Percentiles rank a stretch among this genome's conserved stretches.
Evolutionary conservation across 805 yeast species (phyloP).

Genomic region (Candida arabinofermentans): DNA sequence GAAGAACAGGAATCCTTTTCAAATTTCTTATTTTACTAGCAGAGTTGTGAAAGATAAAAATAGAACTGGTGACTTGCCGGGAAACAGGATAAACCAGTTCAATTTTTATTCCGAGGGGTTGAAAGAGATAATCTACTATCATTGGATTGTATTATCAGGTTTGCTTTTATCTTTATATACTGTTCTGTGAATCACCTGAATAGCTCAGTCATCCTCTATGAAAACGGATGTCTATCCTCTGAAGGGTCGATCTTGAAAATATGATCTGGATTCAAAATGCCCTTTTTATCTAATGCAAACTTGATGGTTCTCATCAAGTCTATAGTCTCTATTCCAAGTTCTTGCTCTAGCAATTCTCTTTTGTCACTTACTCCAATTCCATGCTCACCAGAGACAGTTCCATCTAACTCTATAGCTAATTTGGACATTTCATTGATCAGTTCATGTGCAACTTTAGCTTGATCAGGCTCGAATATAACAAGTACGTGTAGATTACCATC

Average conservation of each 20-base stretch:
- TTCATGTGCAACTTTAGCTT: conserved; percentile 40
- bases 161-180: too few species aligned
- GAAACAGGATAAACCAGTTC: too few species aligned
- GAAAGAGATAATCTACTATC: too few species aligned
- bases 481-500: conserved; percentile 80
- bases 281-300: conserved; percentile 67
- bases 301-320: conserved; percentile 72
- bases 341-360: conserved; percentile 53
- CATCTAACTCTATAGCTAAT: conserved; percentile 65
- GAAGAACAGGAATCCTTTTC: too few species aligned
- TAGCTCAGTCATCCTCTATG: too few species aligned
- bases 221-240: conserved; percentile 24
- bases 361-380: conserved; percentile 78
- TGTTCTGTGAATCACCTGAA: too few species aligned
- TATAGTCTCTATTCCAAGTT: conserved; percentile 65
- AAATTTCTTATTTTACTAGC: too few species aligned
- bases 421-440: conserved; percentile 60
- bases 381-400: conserved; percentile 86
- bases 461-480: conserved; percentile 53
- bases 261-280: conserved; percentile 76
- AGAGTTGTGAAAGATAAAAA: too few species aligned
- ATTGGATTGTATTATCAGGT: too few species aligned
- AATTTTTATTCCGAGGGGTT: too few species aligned
- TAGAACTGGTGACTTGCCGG: too few species aligned
- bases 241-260: conserved; percentile 66